A percentile compares a stretch with the other conserved stretches of the same genome.
phyloP scores from a whole-genome alignment of 352 stramenopile species.

The Globisporangium nunn region DNA sequence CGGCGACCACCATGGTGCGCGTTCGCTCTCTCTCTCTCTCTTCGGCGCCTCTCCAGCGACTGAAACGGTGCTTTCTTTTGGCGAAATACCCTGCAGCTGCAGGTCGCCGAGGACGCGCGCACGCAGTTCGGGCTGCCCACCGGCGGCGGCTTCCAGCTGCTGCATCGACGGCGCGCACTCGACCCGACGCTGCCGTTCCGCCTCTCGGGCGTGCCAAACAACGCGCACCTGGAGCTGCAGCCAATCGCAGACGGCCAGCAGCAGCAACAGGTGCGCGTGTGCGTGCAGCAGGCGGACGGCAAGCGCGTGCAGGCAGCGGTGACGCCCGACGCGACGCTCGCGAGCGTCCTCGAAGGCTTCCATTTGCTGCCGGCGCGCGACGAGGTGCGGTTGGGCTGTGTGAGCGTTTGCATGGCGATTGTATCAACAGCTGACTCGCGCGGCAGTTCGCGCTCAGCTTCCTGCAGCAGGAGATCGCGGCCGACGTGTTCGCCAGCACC shows the following conservation, averaged over 20 bases:
- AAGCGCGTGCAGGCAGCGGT: slow-evolving; percentile 72
- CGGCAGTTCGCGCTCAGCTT: slow-evolving; percentile 71
- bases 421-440: no score
- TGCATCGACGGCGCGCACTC: slow-evolving; percentile 53
- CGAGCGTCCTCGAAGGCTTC: slow-evolving; percentile 49
- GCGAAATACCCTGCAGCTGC: slow-evolving; percentile 35
- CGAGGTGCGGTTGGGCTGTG: slow-evolving; percentile 20
- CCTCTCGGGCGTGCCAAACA: slow-evolving; percentile 82
- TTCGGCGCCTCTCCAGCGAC: no score
- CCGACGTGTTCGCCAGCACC: slow-evolving; percentile 38
- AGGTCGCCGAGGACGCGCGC: slow-evolving; percentile 60
- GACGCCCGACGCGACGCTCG: slow-evolving; percentile 39
- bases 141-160: slow-evolving; percentile 45
- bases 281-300: slow-evolving; percentile 66
- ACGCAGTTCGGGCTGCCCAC: slow-evolving; percentile 43
- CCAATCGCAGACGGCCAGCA: slow-evolving; percentile 14
- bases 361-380: slow-evolving; percentile 36
- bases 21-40: background rate
- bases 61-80: background rate
- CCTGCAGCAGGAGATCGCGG: slow-evolving; percentile 62
- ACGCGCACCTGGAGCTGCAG: slow-evolving; percentile 64
- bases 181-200: slow-evolving; percentile 82
- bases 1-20: slow-evolving; percentile 66
- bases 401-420: no score
- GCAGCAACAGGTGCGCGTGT: slow-evolving; percentile 65